Conservation (phyloP, 2,329 filamentous ascomycete species). For the Trichoderma endophyticum region DNA sequence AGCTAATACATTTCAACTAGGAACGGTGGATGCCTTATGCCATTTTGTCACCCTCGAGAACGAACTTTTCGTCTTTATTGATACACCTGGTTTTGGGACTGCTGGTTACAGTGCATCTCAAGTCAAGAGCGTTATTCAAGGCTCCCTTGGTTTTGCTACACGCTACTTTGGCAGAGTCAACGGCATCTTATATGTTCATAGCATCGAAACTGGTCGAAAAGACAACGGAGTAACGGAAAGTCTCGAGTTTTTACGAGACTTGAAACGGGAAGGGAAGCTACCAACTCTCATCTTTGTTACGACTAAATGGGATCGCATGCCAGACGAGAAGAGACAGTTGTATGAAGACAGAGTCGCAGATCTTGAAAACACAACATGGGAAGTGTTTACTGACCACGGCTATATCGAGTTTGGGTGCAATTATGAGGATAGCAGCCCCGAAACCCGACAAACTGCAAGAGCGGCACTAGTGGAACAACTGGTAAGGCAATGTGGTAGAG, state of each 20-base stretch:
- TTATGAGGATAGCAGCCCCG: background rate
- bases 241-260: background rate
- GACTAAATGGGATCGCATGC: background rate
- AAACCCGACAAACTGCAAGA: background rate
- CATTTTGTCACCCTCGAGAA: background rate
- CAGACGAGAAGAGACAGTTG: background rate
- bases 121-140: background rate
- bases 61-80: background rate
- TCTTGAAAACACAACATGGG: background rate
- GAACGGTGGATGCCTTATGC: background rate
- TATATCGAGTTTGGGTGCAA: background rate
- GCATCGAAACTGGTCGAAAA: background rate
- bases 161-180: background rate
- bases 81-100: background rate
- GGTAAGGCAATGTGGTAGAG: background rate
- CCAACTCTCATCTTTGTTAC: background rate
- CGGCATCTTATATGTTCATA: background rate
- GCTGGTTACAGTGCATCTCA: background rate
- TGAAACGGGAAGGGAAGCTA: background rate
- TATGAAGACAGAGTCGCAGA: background rate
- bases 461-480: background rate
- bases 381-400: background rate
- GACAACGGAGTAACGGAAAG: background rate
- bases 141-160: background rate
- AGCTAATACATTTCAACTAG: background rate